Evolutionary conservation across 192 early-diverging fungal species (phyloP), one percentile per base, ranked within the genome.

Genomic region (Rhizophagus clarus): DNA sequence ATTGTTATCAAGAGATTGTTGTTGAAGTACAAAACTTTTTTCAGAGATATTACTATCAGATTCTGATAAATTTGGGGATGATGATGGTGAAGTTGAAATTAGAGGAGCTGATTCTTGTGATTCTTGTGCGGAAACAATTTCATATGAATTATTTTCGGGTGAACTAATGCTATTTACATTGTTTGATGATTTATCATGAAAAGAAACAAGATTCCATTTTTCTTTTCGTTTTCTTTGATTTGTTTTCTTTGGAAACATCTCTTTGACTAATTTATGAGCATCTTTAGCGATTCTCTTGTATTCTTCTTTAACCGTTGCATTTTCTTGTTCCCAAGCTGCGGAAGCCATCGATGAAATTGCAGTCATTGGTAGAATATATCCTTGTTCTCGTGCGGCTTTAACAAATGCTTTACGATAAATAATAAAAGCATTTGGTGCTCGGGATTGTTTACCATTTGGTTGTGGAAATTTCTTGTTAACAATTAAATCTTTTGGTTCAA

Each of bases 281-380:
- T 31, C 70, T 40, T 72, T 72, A 14, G 70, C 70, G n/a, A 72
- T 72, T 72, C 20, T 72, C 15, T 72, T 72, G 4, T 72, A 72
- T 37, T 72, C 40, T 37, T 31, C 42, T 47, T 72, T 72, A 15
- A 72, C 70, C 0, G 5, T 24, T 15, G 2, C 17, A 34, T 12
- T 28, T n/a, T 72, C 70, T 37, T 11, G 70, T 5, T 72, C 70
- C 70, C 70, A 72, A 7, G n/a, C 8, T 14, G 32, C 22, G 9
- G 70, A 72, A 34, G 70, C 70, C 70, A 72, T 47, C n/a, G 70
- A 45, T 24, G 70, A 72, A 1, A 72, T 47, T 11, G 29, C 37
- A 9, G 70, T 72, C 70, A 72, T 72, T 40, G 70, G 70, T 7
- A 72, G 26, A 24, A 11, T 22, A 37, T 72, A n/a, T 47, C 70